These are phyloP conservation scores for Gossypium stocksii DNA, from an alignment of 345 rosid genomes.

Conservation along the genomic window DNA sequence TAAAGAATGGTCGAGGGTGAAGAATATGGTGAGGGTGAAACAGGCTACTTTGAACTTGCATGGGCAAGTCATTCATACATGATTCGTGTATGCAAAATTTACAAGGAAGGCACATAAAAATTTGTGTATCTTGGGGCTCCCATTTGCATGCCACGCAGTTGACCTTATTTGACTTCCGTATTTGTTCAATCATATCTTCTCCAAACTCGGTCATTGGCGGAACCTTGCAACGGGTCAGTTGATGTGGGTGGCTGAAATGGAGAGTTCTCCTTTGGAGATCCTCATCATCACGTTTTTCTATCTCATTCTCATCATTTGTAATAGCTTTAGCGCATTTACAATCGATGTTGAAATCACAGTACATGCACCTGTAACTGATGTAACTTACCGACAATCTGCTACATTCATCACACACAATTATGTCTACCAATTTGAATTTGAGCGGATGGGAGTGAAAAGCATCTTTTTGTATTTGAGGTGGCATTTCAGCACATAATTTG, in stretches of 20 bases:
- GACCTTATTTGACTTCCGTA: not conserved
- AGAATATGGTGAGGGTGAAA: not conserved
- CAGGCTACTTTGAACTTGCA: not conserved
- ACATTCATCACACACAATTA: not conserved
- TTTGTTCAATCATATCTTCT: fast-evolving
- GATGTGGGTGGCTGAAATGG: not conserved
- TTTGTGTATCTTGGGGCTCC: not conserved
- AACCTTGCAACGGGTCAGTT: not conserved
- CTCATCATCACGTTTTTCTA: not conserved
- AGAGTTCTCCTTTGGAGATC: not conserved
- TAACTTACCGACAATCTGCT: not conserved
- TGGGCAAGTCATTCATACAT: not conserved
- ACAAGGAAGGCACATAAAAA: not conserved
- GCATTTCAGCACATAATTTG: not conserved
- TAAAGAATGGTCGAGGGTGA: not conserved
- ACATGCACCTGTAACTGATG: not conserved
- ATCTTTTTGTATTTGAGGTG: not conserved
- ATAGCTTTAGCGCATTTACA: not conserved
- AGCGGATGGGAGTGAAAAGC: not conserved
- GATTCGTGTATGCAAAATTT: not conserved
- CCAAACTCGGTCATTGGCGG: not conserved
- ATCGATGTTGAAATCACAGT: not conserved
- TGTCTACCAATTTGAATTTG: not conserved
- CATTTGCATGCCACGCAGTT: not conserved
- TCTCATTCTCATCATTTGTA: not conserved